Evolutionary conservation across 176 grass and related monocot genomes (phyloP).

Genomic region (Raddia distichophylla): DNA sequence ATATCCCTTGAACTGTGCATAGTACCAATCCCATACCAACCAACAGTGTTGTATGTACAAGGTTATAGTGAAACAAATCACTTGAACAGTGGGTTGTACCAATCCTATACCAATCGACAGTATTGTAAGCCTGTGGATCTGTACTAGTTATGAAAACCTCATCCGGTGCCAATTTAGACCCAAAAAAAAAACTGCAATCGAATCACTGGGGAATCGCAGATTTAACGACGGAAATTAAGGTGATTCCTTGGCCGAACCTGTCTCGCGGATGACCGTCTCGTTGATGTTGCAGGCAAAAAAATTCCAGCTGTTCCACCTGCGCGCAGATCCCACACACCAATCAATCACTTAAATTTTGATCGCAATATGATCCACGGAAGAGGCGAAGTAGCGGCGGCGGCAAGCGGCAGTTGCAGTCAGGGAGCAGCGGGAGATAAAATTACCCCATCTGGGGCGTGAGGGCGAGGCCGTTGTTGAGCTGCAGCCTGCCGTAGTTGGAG

Average conservation of each 20-base stretch:
- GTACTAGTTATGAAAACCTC: neutral
- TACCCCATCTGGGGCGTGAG: conserved; percentile 95
- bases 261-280: conserved; percentile 84
- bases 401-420: neutral
- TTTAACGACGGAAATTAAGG: neutral
- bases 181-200: neutral
- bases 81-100: neutral
- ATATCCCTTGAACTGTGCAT: neutral
- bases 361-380: neutral
- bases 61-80: neutral
- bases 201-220: neutral
- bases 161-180: neutral
- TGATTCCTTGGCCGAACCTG: conserved; percentile 47
- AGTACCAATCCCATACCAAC: neutral
- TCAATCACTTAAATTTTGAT: neutral
- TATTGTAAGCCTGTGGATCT: neutral
- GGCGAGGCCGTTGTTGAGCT: conserved; percentile 93
- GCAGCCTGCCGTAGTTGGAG: conserved; percentile 90
- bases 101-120: neutral
- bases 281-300: conserved; percentile 98
- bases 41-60: neutral
- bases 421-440: neutral
- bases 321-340: neutral
- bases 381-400: neutral
- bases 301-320: conserved; percentile 99